These are phyloP conservation scores for Aspergillus latus DNA, from an alignment of 2,329 filamentous ascomycete species.

Conservation along the genomic window DNA sequence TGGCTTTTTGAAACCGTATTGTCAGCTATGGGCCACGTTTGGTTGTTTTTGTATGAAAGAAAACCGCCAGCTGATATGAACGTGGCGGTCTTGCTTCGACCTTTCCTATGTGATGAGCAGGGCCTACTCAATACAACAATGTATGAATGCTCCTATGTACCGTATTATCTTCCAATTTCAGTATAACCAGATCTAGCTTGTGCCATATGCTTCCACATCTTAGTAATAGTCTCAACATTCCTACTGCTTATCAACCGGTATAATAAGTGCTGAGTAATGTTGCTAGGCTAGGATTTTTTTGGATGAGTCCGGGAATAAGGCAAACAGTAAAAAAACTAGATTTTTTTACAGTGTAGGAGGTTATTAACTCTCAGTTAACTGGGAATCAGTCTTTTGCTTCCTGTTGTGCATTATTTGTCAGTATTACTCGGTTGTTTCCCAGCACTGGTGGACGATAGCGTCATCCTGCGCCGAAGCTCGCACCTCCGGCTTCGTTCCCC, in stretches of 20 bases:
- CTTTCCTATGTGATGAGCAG: neutral
- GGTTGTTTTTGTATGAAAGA: neutral
- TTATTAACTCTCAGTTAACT: neutral
- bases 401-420: neutral
- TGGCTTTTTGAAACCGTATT: neutral
- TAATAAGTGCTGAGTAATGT: slow-evolving; percentile 7
- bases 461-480: slow-evolving; percentile 5
- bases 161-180: neutral
- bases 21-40: slow-evolving; percentile 8
- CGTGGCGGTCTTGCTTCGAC: neutral
- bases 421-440: too few relatives aligned
- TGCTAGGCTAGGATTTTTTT: neutral
- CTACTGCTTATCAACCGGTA: slow-evolving; percentile 4
- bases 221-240: neutral
- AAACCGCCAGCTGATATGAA: slow-evolving; percentile 1
- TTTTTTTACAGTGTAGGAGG: too few relatives aligned
- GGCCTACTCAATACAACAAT: neutral
- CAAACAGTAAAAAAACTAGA: neutral
- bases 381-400: neutral
- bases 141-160: slow-evolving; percentile 1
- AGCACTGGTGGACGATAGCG: neutral
- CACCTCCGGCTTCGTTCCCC: slow-evolving; percentile 1
- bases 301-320: neutral
- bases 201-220: neutral
- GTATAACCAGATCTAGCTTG: neutral